Evolutionary conservation across 768 basidiomycete genomes (phyloP).

Genomic region (Boletus huronensis): DNA sequence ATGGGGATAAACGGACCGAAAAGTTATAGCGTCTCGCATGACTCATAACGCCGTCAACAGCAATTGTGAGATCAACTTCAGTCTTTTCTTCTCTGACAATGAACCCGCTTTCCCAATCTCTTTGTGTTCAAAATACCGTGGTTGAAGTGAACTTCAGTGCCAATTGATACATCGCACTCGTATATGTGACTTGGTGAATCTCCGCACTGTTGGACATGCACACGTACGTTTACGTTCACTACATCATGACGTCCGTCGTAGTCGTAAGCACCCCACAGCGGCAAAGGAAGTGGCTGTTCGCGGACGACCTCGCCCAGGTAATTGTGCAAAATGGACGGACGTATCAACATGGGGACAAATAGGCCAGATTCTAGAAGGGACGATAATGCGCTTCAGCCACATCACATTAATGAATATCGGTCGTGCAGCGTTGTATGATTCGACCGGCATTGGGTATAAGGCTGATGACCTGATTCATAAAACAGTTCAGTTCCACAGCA

Average conservation of each 20-base stretch:
- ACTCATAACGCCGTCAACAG: constrained; percentile 26
- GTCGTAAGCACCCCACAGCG: constrained; percentile 14
- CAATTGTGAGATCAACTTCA: constrained; percentile 20
- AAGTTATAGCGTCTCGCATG: constrained; percentile 10
- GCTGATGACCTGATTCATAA: constrained; percentile 13
- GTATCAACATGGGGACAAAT: constrained; percentile 15
- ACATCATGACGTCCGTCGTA: too few relatives aligned
- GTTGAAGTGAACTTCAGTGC: constrained; percentile 18
- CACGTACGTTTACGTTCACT: too few relatives aligned
- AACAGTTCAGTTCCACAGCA: not conserved
- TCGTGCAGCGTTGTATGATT: constrained; percentile 23
- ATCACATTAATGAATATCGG: constrained; percentile 16
- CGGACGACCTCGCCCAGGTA: constrained; percentile 19
- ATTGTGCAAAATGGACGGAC: constrained; percentile 18
- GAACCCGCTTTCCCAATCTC: constrained; percentile 10
- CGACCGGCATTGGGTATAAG: constrained; percentile 23
- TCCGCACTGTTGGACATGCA: too few relatives aligned
- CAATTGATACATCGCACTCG: constrained; percentile 18
- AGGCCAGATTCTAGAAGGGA: constrained; percentile 21
- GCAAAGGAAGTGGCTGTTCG: constrained; percentile 14
- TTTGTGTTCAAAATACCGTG: constrained; percentile 14
- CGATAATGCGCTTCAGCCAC: constrained; percentile 10
- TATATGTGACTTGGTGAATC: constrained; percentile 20
- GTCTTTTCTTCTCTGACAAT: constrained; percentile 10
- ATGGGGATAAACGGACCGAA: constrained; percentile 17